Evolutionary conservation across 495 filamentous ascomycete genomes (phyloP).

Genomic region (Mycothermus thermophilus): DNA sequence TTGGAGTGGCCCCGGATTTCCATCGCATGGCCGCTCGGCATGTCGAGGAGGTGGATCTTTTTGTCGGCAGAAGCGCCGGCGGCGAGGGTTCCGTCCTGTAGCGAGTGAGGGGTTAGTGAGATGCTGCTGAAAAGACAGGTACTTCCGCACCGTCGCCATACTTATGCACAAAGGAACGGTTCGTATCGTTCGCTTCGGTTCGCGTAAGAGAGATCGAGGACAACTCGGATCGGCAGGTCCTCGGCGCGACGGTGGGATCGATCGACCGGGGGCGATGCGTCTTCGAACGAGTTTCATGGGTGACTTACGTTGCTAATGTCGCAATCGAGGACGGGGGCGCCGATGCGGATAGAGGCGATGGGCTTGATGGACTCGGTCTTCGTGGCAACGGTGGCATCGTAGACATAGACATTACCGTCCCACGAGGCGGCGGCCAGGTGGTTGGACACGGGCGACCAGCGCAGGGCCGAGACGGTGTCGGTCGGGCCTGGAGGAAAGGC

Average conservation of each 20-base stretch:
- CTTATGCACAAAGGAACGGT: constrained; percentile 14
- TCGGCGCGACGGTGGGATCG: background rate
- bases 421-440: constrained; percentile 77
- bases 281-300: constrained; percentile 7
- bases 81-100: constrained; percentile 47
- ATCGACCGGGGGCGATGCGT: constrained; percentile 9
- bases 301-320: constrained; percentile 69
- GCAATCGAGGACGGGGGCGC: constrained; percentile 62
- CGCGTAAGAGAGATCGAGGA: no score
- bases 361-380: constrained; percentile 43
- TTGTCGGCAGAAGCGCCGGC: constrained; percentile 66
- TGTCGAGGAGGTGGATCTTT: constrained; percentile 59
- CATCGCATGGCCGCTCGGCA: constrained; percentile 37
- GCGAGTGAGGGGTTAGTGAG: background rate
- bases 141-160: no score
- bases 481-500: constrained; percentile 55
- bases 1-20: constrained; percentile 63
- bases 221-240: background rate
- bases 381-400: constrained; percentile 62
- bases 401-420: constrained; percentile 91
- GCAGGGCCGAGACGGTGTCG: constrained; percentile 73
- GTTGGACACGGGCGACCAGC: constrained; percentile 64
- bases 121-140: background rate
- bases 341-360: constrained; percentile 64
- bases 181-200: no score